Percentiles rank a stretch among this genome's conserved stretches.
These are phyloP conservation scores for Ophiostoma populinum DNA, from an alignment of 2,329 filamentous ascomycete genomes.

Conservation along the genomic window DNA sequence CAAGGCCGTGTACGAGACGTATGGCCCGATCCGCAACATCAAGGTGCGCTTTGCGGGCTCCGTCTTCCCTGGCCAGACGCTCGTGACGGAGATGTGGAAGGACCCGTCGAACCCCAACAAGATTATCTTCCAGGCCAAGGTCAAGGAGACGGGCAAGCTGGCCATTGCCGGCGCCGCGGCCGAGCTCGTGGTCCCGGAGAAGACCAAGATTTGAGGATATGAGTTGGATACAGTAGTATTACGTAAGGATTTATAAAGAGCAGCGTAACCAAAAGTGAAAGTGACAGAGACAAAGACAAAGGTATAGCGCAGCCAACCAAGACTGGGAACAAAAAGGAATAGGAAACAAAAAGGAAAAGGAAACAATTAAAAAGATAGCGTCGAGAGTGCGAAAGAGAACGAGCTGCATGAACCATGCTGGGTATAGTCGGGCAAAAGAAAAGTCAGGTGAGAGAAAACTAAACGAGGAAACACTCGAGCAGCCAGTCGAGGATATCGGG, in stretches of 20 bases:
- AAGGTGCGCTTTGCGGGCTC: slow-evolving; percentile 83
- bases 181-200: slow-evolving; percentile 35
- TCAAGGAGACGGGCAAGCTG: slow-evolving; percentile 84
- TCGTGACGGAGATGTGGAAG: slow-evolving; percentile 90
- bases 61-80: slow-evolving; percentile 74
- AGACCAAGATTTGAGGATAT: slow-evolving; percentile 16
- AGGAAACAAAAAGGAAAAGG: background rate
- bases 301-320: background rate
- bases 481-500: slow-evolving; percentile 28
- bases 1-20: slow-evolving; percentile 77
- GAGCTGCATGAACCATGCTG: no score
- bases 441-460: background rate
- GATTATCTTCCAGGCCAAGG: slow-evolving; percentile 70
- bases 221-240: no score
- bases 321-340: background rate
- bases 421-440: no score
- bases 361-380: background rate
- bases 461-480: slow-evolving; percentile 26
- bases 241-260: background rate
- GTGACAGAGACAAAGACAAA: slow-evolving; percentile 1
- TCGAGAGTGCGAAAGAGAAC: background rate
- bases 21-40: slow-evolving; percentile 72
- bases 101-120: slow-evolving; percentile 41
- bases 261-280: background rate
- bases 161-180: slow-evolving; percentile 68